A percentile compares a stretch with the other conserved stretches of the same genome.
phyloP scores from a whole-genome alignment of 139 green algal species.

The Penium margaritaceum region DNA sequence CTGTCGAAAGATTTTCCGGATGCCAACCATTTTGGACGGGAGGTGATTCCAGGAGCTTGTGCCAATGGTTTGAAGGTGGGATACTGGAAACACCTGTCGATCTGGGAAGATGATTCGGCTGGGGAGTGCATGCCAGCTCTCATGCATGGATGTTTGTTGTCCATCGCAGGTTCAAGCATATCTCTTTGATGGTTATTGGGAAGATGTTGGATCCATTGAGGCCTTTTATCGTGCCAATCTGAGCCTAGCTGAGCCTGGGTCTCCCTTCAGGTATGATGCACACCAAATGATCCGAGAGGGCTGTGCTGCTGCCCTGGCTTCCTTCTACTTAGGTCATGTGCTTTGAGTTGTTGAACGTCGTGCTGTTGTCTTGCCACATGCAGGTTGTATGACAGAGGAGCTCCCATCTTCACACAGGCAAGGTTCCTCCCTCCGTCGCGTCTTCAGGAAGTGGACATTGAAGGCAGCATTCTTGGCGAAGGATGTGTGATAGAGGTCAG shows the following conservation, averaged over 20 bases:
- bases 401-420: conserved; percentile 76
- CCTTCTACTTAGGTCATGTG: too few relatives aligned
- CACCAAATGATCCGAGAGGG: too few relatives aligned
- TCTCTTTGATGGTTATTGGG: conserved; percentile 69
- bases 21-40: conserved; percentile 74
- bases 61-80: conserved; percentile 63
- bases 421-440: conserved; percentile 74
- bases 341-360: too few relatives aligned
- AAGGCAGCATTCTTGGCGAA: conserved; percentile 58
- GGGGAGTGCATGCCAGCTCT: too few relatives aligned
- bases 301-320: too few relatives aligned
- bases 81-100: too few relatives aligned
- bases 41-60: conserved; percentile 76
- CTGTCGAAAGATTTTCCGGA: conserved; percentile 58
- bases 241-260: conserved; percentile 68
- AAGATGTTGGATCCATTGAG: too few relatives aligned
- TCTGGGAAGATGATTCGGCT: too few relatives aligned
- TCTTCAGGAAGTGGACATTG: conserved; percentile 59
- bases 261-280: conserved; percentile 72
- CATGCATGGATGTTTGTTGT: too few relatives aligned
- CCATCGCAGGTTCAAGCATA: conserved; percentile 66
- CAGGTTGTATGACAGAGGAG: conserved; percentile 42
- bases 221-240: too few relatives aligned
- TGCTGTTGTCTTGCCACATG: too few relatives aligned
- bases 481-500: conserved; percentile 55